phyloP scores from a whole-genome alignment of 208 protist genomes.

The Leishmania tropica region DNA sequence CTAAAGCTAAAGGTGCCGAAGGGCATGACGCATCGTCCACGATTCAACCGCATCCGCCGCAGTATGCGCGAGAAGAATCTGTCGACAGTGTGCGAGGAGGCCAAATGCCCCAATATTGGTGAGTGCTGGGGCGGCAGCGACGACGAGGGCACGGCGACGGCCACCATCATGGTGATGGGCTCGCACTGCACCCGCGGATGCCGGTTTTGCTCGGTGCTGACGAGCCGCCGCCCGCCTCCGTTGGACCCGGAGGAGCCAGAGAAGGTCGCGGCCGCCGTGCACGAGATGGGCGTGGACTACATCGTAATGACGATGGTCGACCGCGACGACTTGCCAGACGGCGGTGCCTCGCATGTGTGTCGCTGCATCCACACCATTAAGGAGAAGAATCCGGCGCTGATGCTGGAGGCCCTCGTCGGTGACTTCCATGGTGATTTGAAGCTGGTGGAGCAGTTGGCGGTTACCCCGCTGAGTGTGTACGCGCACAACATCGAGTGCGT shows the following conservation, averaged over 20 bases:
- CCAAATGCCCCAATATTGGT: conserved; percentile 98
- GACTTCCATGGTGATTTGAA: conserved; percentile 95
- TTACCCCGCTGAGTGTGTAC: conserved; percentile 96
- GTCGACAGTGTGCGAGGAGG: conserved; percentile 93
- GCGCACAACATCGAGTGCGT: conserved; percentile 99
- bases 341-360: conserved; percentile 93
- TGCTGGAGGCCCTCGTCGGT: conserved; percentile 97
- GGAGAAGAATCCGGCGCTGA: conserved; percentile 59
- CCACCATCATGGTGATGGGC: conserved; percentile 99
- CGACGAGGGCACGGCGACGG: conserved; percentile 91
- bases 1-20: conserved; percentile 92
- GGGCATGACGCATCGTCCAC: conserved; percentile 72
- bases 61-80: conserved; percentile 88
- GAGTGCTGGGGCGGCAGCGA: conserved; percentile 97
- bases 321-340: conserved; percentile 95
- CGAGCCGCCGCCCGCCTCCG: conserved; percentile 91
- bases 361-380: conserved; percentile 93
- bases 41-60: conserved; percentile 81
- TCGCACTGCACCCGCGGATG: conserved; percentile 98
- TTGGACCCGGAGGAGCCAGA: conserved; percentile 95
- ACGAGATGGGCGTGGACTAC: conserved; percentile 98
- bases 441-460: conserved; percentile 88
- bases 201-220: conserved; percentile 98
- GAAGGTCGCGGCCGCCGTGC: conserved; percentile 93
- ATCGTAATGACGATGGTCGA: conserved; percentile 99